Conservation (phyloP, 331 rosid genomes). For the Acacia pycnantha region DNA sequence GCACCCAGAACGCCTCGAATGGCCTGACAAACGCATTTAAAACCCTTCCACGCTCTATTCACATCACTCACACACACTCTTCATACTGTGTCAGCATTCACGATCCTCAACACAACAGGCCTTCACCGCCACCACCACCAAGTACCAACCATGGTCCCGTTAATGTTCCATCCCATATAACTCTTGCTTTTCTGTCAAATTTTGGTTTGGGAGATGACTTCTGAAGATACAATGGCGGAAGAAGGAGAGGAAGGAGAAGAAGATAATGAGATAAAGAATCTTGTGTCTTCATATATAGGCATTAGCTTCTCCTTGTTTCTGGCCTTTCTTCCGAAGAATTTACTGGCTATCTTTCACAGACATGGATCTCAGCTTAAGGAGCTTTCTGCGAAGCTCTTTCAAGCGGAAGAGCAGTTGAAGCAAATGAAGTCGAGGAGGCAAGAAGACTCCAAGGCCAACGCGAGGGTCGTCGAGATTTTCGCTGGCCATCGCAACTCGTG, state of each 20-base stretch:
- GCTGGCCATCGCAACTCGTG: conserved; percentile 66
- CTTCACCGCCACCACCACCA: not conserved
- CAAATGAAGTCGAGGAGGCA: conserved; percentile 59
- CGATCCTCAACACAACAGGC: not conserved
- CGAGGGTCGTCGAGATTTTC: conserved; percentile 73
- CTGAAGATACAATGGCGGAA: conserved; percentile 29
- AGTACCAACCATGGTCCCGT: not conserved
- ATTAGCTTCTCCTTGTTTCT: conserved; percentile 51
- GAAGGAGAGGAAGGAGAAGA: conserved; percentile 10
- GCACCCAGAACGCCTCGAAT: not conserved
- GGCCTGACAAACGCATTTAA: not conserved
- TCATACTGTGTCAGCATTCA: not conserved
- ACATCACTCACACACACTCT: not conserved
- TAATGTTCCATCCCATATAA: not conserved
- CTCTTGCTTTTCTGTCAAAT: not conserved
- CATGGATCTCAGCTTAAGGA: conserved; percentile 28
- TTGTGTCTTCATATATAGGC: conserved; percentile 46
- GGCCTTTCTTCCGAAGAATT: conserved; percentile 50
- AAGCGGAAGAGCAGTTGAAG: conserved; percentile 52
- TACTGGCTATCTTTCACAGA: conserved; percentile 10
- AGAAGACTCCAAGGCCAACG: conserved; percentile 81
- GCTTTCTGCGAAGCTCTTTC: conserved; percentile 28
- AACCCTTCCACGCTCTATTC: not conserved
- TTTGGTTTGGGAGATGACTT: not conserved
- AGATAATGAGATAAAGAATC: conserved; percentile 28